Conservation (phyloP, 768 basidiomycete genomes). For the Tulasnella calospora region DNA sequence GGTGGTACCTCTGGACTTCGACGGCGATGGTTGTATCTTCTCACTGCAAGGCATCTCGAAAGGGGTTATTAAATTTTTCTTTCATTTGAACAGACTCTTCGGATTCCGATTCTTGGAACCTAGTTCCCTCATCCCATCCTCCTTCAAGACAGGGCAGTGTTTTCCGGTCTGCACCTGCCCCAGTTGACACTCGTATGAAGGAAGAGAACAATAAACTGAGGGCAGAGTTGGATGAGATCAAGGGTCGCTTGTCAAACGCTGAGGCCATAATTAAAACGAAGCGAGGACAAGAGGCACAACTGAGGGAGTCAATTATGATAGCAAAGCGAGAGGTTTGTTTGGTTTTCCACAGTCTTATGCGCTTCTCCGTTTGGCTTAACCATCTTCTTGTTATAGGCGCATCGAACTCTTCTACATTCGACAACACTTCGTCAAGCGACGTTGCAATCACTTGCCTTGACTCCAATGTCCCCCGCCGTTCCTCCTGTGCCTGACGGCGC, state of each 20-base stretch:
- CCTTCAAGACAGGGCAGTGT: conserved; percentile 47
- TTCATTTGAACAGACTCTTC: conserved; percentile 42
- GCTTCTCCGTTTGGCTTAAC: background rate
- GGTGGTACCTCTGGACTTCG: conserved; percentile 11
- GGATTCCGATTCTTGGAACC: conserved; percentile 61
- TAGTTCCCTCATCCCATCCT: conserved; percentile 50
- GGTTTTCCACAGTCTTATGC: background rate
- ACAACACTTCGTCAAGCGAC: conserved; percentile 14
- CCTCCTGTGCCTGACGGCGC: background rate
- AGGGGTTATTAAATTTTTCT: conserved; percentile 41
- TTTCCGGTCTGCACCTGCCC: background rate
- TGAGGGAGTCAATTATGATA: conserved; percentile 76
- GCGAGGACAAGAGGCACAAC: conserved; percentile 70
- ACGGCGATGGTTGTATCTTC: conserved; percentile 38
- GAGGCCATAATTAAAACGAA: conserved; percentile 63
- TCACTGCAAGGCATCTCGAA: conserved; percentile 36
- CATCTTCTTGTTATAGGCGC: conserved; percentile 51
- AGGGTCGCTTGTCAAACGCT: conserved; percentile 54
- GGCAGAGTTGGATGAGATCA: conserved; percentile 53
- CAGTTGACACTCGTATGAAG: background rate
- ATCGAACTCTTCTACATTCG: conserved; percentile 45
- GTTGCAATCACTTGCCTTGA: background rate
- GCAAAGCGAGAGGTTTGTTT: conserved; percentile 55
- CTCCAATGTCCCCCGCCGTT: conserved; percentile 48
- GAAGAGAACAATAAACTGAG: conserved; percentile 63